These are phyloP conservation scores for Stromatinia cepivora DNA, from an alignment of 2,329 filamentous ascomycete species.

Conservation along the genomic window DNA sequence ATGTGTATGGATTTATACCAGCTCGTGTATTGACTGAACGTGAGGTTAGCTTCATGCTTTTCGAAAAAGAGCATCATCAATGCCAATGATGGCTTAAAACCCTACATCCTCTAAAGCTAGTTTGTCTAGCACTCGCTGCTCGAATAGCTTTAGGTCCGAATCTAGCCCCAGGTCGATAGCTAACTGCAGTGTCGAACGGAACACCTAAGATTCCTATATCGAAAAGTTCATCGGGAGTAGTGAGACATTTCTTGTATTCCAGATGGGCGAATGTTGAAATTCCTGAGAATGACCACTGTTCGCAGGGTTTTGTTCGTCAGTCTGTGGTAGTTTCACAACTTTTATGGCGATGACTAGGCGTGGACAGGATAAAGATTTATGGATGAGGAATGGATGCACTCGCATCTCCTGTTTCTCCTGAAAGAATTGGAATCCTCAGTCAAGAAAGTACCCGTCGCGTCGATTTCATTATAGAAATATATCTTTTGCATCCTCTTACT, in stretches of 20 bases:
- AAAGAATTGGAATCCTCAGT: not conserved
- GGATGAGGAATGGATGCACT: not conserved
- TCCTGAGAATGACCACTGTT: slow-evolving; percentile 66
- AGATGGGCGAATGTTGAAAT: slow-evolving; percentile 76
- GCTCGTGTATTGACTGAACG: slow-evolving; percentile 69
- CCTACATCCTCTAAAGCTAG: slow-evolving; percentile 67
- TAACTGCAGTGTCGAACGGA: slow-evolving; percentile 73
- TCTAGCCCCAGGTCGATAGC: slow-evolving; percentile 69
- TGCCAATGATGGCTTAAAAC: not conserved
- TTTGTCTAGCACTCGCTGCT: slow-evolving; percentile 78
- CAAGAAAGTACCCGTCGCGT: not conserved
- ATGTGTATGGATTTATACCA: slow-evolving; percentile 77
- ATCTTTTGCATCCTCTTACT: not conserved
- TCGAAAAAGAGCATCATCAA: not conserved
- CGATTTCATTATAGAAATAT: not conserved
- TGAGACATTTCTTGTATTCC: slow-evolving; percentile 66
- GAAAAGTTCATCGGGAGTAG: slow-evolving; percentile 57
- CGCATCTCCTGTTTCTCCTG: not conserved
- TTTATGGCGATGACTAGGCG: not conserved
- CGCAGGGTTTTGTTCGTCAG: not conserved
- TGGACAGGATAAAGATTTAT: too few relatives aligned
- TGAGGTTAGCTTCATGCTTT: not conserved
- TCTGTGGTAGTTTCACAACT: not conserved
- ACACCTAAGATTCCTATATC: slow-evolving; percentile 73
- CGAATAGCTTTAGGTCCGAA: slow-evolving; percentile 89